Percentiles rank a stretch among this genome's conserved stretches.
Evolutionary conservation across 495 filamentous ascomycete genomes (phyloP).

Genomic region (Penicillium daleae): DNA sequence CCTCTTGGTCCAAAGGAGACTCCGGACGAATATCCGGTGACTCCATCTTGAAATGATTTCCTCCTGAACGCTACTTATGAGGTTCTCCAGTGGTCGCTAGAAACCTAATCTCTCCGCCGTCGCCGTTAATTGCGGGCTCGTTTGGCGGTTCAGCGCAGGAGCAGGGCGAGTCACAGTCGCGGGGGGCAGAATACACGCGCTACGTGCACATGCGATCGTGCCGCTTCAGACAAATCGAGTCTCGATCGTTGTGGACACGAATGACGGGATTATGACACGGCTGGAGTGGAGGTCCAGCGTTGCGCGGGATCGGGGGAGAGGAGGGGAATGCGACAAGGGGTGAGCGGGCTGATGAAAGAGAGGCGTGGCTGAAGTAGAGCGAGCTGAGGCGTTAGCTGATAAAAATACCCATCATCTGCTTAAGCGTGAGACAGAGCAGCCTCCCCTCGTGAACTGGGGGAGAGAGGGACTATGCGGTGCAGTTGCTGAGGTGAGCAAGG

Average conservation of each 20-base stretch:
- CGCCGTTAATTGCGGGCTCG: neutral
- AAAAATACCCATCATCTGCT: conserved; percentile 11
- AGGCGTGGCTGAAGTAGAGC: conserved; percentile 29
- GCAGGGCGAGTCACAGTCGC: neutral
- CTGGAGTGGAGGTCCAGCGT: neutral
- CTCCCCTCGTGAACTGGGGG: neutral
- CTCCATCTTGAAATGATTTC: conserved; percentile 38
- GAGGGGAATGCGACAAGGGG: conserved; percentile 32
- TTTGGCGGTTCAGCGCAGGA: neutral
- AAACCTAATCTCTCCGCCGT: neutral
- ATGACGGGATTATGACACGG: neutral
- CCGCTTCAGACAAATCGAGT: conserved; percentile 3
- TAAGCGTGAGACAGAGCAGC: conserved; percentile 27
- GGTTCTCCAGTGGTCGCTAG: neutral
- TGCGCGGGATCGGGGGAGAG: conserved; percentile 26
- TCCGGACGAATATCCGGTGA: conserved; percentile 66
- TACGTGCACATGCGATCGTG: neutral
- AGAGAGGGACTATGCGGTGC: neutral
- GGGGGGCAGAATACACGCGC: neutral
- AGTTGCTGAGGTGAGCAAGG: conserved; percentile 17
- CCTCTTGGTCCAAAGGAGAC: conserved; percentile 83
- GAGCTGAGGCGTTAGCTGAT: conserved; percentile 18
- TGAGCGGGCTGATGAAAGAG: conserved; percentile 24
- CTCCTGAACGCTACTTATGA: conserved; percentile 5
- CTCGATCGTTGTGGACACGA: neutral